Percentiles rank a stretch among this genome's conserved stretches.
Conservation (phyloP, 768 basidiomycete genomes). For the Lentinula raphanica region DNA sequence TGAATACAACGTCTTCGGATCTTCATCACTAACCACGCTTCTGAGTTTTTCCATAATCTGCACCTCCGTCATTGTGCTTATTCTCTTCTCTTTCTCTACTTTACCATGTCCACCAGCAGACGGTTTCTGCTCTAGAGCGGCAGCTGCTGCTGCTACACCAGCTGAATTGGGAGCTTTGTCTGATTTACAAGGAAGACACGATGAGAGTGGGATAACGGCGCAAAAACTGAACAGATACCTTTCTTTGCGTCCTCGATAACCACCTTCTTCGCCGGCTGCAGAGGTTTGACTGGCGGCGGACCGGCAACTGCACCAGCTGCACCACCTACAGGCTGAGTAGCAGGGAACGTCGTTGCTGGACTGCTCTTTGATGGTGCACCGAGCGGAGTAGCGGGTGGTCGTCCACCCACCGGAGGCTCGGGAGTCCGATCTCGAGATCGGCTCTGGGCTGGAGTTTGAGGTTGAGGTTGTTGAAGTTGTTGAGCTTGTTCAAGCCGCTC, state of each 20-base stretch:
- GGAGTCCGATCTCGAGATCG: conserved; percentile 2
- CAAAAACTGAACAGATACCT: not conserved
- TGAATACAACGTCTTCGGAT: conserved; percentile 85
- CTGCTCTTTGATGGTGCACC: conserved; percentile 33
- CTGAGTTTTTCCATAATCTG: conserved; percentile 98
- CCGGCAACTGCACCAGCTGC: conserved; percentile 47
- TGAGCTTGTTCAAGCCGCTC: conserved; percentile 12
- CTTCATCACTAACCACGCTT: conserved; percentile 79
- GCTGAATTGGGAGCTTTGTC: conserved; percentile 44
- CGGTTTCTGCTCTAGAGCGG: conserved; percentile 50
- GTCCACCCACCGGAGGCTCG: conserved; percentile 22
- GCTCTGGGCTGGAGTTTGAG: not conserved
- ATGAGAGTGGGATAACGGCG: not conserved
- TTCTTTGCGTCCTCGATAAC: conserved; percentile 38
- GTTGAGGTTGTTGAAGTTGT: not conserved
- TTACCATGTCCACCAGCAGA: conserved; percentile 34
- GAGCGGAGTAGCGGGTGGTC: conserved; percentile 26
- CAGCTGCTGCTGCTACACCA: conserved; percentile 59
- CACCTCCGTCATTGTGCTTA: conserved; percentile 93
- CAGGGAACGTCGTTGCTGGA: conserved; percentile 43
- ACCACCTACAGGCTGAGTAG: conserved; percentile 38
- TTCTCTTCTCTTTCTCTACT: conserved; percentile 79
- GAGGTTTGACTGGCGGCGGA: conserved; percentile 64
- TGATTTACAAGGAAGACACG: not conserved
- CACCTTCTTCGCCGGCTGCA: conserved; percentile 73